phyloP scores from a whole-genome alignment of 2,329 filamentous ascomycete genomes.

The Trematosphaeria pertusa region DNA sequence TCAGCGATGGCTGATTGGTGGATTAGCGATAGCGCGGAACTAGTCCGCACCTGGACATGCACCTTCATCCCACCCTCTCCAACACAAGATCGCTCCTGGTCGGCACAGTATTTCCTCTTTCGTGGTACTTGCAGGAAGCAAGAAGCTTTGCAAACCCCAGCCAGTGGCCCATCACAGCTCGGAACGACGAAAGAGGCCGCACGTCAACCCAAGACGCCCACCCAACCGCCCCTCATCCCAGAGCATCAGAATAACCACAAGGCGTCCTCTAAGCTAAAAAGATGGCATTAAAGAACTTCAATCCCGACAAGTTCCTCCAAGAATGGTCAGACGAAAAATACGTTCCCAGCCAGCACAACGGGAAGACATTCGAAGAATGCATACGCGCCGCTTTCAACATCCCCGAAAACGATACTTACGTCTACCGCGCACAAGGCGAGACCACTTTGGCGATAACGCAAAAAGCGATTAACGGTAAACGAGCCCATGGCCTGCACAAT shows the following conservation, averaged over 20 bases:
- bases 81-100: too few species aligned
- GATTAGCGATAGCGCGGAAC: slow-evolving; percentile 11
- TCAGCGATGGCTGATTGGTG: slow-evolving; percentile 33
- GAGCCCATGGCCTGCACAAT: slow-evolving; percentile 55
- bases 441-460: slow-evolving; percentile 60
- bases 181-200: too few species aligned
- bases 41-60: background rate
- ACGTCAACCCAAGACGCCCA: background rate
- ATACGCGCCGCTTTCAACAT: slow-evolving; percentile 58
- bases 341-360: slow-evolving; percentile 26
- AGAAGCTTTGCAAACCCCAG: too few species aligned
- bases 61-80: slow-evolving; percentile 9
- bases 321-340: slow-evolving; percentile 51
- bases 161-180: too few species aligned
- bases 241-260: too few species aligned
- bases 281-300: slow-evolving; percentile 48
- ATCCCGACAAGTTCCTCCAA: slow-evolving; percentile 54
- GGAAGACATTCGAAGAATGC: slow-evolving; percentile 50
- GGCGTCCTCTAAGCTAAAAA: too few species aligned
- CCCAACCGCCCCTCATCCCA: background rate
- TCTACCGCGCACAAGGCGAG: slow-evolving; percentile 59
- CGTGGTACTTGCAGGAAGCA: too few species aligned
- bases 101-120: slow-evolving; percentile 12
- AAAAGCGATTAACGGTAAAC: slow-evolving; percentile 56
- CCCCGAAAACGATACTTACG: slow-evolving; percentile 53